Evolutionary conservation across 306 rosid species (phyloP).

Genomic region (Prosopis cineraria): DNA sequence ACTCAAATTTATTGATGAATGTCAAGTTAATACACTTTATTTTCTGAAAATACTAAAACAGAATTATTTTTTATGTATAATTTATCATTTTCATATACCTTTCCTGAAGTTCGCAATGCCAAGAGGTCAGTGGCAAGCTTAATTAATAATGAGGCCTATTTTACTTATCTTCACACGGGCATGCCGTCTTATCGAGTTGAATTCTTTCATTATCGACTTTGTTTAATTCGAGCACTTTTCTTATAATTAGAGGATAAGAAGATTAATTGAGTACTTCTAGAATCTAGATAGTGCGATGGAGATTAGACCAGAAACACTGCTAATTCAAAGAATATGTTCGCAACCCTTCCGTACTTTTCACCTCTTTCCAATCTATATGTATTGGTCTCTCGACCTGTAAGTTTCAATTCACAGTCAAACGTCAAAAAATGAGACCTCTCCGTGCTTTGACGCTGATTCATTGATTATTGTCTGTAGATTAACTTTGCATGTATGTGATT

Average conservation of each 20-base stretch:
- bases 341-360: not conserved
- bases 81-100: too few species aligned
- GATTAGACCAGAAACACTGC: not conserved
- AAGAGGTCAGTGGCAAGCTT: not conserved
- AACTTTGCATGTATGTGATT: not conserved
- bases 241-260: not conserved
- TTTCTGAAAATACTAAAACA: too few species aligned
- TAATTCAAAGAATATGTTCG: not conserved
- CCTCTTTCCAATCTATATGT: not conserved
- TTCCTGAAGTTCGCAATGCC: not conserved
- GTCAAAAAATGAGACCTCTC: not conserved
- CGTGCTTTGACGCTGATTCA: not conserved
- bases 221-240: not conserved
- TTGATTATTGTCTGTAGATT: not conserved
- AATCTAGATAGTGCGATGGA: not conserved
- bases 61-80: too few species aligned
- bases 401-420: not conserved
- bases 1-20: too few species aligned
- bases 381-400: not conserved
- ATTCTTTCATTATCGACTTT: not conserved
- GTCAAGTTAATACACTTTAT: too few species aligned
- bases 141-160: not conserved
- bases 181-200: not conserved
- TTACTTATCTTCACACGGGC: not conserved
- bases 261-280: not conserved